These are phyloP conservation scores for Hyphochytrium catenoides DNA, from an alignment of 352 stramenopile species.

Conservation along the genomic window DNA sequence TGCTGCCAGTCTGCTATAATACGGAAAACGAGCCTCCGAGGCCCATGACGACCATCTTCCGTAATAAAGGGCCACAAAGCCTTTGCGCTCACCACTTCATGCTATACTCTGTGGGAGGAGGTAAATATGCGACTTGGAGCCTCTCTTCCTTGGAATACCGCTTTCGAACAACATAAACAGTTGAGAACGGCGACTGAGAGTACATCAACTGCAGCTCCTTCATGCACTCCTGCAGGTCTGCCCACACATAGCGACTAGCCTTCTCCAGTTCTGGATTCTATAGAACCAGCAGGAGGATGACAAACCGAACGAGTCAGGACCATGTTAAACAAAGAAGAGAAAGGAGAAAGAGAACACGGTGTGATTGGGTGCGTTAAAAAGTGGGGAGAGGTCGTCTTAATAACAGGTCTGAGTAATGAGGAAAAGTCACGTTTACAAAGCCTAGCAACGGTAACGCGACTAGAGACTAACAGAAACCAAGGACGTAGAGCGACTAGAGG, in stretches of 20 bases:
- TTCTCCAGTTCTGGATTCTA: constrained; percentile 54
- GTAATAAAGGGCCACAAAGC: too few relatives aligned
- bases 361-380: too few relatives aligned
- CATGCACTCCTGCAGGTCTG: constrained; percentile 52
- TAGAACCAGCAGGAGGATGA: background rate
- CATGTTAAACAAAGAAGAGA: background rate
- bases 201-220: constrained; percentile 45
- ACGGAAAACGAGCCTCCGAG: too few relatives aligned
- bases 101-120: constrained; percentile 40
- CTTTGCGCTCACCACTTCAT: constrained; percentile 35
- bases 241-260: constrained; percentile 41
- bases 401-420: too few relatives aligned
- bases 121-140: constrained; percentile 38
- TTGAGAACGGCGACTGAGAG: constrained; percentile 45
- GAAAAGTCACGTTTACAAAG: too few relatives aligned
- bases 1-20: too few relatives aligned
- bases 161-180: constrained; percentile 61
- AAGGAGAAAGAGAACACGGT: constrained; percentile 24
- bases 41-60: too few relatives aligned
- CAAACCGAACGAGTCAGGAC: background rate
- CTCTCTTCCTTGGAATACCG: constrained; percentile 57
- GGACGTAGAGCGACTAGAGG: too few relatives aligned
- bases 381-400: too few relatives aligned
- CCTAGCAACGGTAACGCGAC: too few relatives aligned
- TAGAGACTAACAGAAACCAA: too few relatives aligned